Evolutionary conservation across 179 eudicot genomes (phyloP).

Genomic region (Beta lomatogona): DNA sequence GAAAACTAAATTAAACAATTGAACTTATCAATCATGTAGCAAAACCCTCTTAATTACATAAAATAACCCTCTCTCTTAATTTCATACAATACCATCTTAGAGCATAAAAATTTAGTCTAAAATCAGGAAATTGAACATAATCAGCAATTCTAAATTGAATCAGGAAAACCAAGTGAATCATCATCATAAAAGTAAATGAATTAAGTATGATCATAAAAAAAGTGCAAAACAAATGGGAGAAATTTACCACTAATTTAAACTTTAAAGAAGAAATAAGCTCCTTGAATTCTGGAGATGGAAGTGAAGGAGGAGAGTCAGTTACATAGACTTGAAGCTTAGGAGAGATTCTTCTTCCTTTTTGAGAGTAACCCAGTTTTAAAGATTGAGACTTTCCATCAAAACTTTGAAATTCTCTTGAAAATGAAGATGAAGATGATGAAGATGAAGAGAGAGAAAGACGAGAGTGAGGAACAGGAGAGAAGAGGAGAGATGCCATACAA

Average conservation of each 20-base stretch:
- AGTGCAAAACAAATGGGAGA: background rate
- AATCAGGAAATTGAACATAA: background rate
- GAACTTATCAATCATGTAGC: background rate
- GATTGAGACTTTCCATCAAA: conserved; percentile 21
- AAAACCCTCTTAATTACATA: background rate
- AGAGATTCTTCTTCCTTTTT: conserved; percentile 22
- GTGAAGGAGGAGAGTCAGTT: conserved; percentile 29
- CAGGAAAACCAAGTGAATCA: no score
- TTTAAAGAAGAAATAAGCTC: conserved; percentile 45
- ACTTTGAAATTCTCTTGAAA: conserved; percentile 1
- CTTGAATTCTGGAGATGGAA: conserved; percentile 13
- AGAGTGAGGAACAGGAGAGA: conserved; percentile 17
- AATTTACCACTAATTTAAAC: conserved; percentile 67
- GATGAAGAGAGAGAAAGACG: conserved; percentile 24
- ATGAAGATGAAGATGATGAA: conserved; percentile 6
- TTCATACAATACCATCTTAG: background rate
- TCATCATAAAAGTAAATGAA: no score
- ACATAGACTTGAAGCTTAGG: conserved; percentile 32
- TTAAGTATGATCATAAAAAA: background rate
- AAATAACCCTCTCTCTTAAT: background rate
- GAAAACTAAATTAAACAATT: background rate
- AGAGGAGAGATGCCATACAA: conserved; percentile 33
- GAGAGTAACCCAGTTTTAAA: conserved; percentile 15
- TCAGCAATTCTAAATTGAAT: background rate
- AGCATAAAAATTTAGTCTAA: no score